Evolutionary conservation across 495 filamentous ascomycete genomes (phyloP).

Genomic region (Xylaria grammica): DNA sequence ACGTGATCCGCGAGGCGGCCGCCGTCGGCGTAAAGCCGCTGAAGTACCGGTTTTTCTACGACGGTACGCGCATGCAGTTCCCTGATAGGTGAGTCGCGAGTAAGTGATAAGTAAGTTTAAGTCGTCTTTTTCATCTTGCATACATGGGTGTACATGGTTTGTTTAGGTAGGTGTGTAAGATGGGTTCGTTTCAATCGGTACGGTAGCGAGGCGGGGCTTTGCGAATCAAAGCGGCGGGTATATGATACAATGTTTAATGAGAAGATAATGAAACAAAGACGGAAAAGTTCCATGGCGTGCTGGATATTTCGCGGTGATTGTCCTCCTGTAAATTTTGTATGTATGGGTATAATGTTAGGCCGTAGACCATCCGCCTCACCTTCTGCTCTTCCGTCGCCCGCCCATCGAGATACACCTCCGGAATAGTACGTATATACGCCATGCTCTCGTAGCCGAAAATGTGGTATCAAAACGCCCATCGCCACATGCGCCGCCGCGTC

Average conservation of each 20-base stretch:
- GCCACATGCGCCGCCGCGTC: too few relatives aligned
- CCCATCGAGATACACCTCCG: background rate
- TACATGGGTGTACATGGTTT: background rate
- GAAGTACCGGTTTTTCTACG: background rate
- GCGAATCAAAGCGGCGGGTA: too few relatives aligned
- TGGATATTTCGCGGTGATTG: too few relatives aligned
- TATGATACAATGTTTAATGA: too few relatives aligned
- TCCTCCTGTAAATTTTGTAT: background rate
- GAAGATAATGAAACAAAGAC: too few relatives aligned
- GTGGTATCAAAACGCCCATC: slow-evolving; percentile 16
- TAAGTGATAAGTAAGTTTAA: too few relatives aligned
- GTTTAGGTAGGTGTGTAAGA: background rate
- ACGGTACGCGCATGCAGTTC: background rate
- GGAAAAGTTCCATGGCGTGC: too few relatives aligned
- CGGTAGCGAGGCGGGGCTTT: too few relatives aligned
- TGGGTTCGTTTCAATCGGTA: too few relatives aligned
- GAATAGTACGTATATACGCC: background rate
- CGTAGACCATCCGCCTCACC: background rate
- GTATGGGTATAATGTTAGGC: background rate
- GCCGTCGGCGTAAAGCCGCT: background rate
- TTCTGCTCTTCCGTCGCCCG: background rate
- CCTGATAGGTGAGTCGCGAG: background rate
- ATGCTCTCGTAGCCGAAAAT: background rate
- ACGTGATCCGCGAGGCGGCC: background rate
- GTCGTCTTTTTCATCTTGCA: background rate